Conservation (phyloP, 139 green algal genomes). For the Micractinium sp. region DNA sequence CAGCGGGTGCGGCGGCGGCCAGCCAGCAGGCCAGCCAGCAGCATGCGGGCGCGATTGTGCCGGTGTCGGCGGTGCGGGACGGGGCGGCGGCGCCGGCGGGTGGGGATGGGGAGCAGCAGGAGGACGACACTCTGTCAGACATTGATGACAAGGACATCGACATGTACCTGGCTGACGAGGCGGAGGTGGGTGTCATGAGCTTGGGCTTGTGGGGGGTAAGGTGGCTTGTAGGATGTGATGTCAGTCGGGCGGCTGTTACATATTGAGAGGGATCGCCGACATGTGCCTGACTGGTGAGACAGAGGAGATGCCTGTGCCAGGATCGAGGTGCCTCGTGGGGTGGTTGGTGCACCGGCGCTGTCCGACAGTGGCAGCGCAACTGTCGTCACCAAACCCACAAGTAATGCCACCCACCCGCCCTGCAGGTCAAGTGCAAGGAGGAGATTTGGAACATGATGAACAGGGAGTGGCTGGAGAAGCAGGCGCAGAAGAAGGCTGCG, state of each 20-base stretch:
- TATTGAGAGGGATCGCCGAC: slow-evolving; percentile 27
- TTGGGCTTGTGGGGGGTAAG: no score
- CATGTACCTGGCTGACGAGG: slow-evolving; percentile 44
- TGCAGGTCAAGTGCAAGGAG: slow-evolving; percentile 51
- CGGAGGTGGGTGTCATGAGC: slow-evolving; percentile 5
- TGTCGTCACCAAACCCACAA: no score
- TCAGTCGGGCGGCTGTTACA: no score
- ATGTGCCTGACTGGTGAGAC: slow-evolving; percentile 32
- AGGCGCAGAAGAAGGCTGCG: slow-evolving; percentile 45
- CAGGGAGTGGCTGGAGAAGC: slow-evolving; percentile 56
- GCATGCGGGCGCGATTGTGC: background rate
- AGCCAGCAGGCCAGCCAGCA: no score
- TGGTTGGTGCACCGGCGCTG: background rate
- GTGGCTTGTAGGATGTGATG: background rate
- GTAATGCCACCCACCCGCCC: background rate
- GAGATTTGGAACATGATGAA: slow-evolving; percentile 66
- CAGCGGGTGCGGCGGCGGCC: background rate
- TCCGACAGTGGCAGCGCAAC: background rate
- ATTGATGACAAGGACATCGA: slow-evolving; percentile 47
- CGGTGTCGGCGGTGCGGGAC: background rate
- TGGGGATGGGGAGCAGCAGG: slow-evolving; percentile 40
- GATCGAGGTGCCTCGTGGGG: background rate
- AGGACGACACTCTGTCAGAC: slow-evolving; percentile 42
- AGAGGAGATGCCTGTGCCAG: background rate
- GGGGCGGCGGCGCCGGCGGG: background rate